phyloP scores from a whole-genome alignment of 139 green algal genomes.

The Chlamydomonas sp. region DNA sequence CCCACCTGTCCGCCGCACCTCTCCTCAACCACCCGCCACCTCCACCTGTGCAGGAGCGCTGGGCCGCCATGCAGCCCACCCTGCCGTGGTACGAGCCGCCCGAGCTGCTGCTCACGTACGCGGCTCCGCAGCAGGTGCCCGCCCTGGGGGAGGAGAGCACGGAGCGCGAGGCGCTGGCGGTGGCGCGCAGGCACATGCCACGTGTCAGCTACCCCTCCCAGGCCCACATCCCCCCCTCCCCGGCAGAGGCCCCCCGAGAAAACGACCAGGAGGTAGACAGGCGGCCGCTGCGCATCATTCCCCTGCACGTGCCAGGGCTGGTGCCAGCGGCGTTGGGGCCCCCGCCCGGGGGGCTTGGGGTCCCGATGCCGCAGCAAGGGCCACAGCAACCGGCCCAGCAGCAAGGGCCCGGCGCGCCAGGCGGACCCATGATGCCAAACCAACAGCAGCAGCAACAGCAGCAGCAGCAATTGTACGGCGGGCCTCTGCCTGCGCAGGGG shows the following conservation, averaged over 20 bases:
- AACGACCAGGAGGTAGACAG: constrained; percentile 7
- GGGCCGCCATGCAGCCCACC: constrained; percentile 8
- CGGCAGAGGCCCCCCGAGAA: constrained; percentile 1
- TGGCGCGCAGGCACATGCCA: not conserved
- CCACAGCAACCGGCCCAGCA: not conserved
- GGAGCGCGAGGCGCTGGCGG: constrained; percentile 8
- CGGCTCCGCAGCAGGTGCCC: constrained; percentile 1
- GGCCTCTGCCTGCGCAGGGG: not conserved
- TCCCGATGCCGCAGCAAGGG: not conserved
- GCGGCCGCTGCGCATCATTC: constrained; percentile 4
- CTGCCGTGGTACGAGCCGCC: constrained; percentile 27
- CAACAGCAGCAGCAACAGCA: no score
- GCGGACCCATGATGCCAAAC: no score
- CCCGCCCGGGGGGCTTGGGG: not conserved
- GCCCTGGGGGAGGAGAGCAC: constrained; percentile 29
- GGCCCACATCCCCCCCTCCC: not conserved
- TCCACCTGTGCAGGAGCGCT: constrained; percentile 17
- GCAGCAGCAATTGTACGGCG: not conserved
- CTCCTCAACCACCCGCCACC: no score
- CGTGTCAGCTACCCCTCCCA: not conserved
- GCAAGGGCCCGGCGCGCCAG: not conserved
- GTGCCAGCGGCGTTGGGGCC: not conserved
- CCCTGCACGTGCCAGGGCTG: not conserved
- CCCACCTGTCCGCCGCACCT: no score
- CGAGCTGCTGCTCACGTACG: not conserved